phyloP scores from a whole-genome alignment of 345 rosid species.

The Moricandia moricandioides region DNA sequence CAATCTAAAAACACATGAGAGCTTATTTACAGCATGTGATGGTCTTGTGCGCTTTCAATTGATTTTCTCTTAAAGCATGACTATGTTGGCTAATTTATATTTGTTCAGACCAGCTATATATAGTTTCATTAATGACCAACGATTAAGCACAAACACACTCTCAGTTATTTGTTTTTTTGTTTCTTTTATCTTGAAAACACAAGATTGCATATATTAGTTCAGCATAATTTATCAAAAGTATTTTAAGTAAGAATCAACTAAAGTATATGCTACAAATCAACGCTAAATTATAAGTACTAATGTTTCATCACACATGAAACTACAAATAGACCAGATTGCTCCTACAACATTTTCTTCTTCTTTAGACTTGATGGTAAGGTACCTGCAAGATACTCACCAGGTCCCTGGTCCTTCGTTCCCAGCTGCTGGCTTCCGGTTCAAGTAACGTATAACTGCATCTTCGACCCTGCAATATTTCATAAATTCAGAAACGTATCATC shows the following conservation, averaged over 20 bases:
- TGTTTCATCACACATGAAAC: slow-evolving; percentile 25
- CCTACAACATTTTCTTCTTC: background rate
- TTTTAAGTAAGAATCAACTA: background rate
- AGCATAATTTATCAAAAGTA: background rate
- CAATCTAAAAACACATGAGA: slow-evolving; percentile 6
- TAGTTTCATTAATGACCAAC: background rate
- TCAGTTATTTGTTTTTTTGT: background rate
- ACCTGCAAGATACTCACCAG: slow-evolving; percentile 40
- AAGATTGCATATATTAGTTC: background rate
- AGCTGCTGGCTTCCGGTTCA: slow-evolving; percentile 88
- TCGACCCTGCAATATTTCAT: slow-evolving; percentile 68
- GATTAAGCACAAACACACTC: background rate
- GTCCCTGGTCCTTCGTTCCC: slow-evolving; percentile 90
- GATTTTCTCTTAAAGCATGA: background rate
- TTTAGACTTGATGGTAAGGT: slow-evolving; percentile 5
- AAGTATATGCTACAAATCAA: slow-evolving; percentile 19
- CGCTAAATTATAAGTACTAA: slow-evolving; percentile 14
- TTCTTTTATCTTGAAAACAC: background rate
- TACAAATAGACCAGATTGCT: background rate
- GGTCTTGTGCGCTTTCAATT: background rate
- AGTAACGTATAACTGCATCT: slow-evolving; percentile 92
- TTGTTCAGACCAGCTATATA: background rate
- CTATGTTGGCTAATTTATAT: background rate
- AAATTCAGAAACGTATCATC: slow-evolving; percentile 23
- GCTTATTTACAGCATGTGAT: background rate